Evolutionary conservation across 2,329 filamentous ascomycete species (phyloP), one percentile per base, ranked within the genome.

Genomic region (Botrytis byssoidea): DNA sequence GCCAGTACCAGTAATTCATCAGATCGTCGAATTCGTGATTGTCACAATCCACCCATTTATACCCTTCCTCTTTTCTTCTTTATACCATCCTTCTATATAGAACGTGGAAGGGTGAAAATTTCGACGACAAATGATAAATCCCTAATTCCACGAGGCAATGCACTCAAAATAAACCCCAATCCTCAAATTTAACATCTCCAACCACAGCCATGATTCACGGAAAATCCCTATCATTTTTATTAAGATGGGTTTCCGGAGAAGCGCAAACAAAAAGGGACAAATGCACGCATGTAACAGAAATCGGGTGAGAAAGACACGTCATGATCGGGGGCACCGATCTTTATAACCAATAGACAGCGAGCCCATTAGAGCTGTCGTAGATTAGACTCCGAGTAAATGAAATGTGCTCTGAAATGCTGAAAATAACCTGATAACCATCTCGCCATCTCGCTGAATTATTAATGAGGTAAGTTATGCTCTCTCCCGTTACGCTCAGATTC

Each of bases 401-500:
- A 68, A 32, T 42, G 48, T 57, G 48, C 35, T 68, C 18, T 42
- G 48, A 67, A 37, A 29, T 67, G 64, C 46, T 67, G 44, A 51
- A 22, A 57, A 68, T 57, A 29, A 42, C 8, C 48, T 57, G 66
- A 57, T 35, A 42, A 67, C 29, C 9, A 57, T 29, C 32, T 32
- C 35, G 25, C 18, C 48, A 22, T 29, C 32, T 57, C 48, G 29
- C n/a, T 5, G 25, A 22, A 46, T 59, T 61, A 70, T 75, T 72
- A 75, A 57, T 68, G 73, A 22, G 71, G 75, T 22, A 69, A 67
- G 29, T 68, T 48, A 32, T 65, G 67, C 14, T 76, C 72, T 68
- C 75, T 75, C 29, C 77, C 75, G 18, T 73, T 35, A 44, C 67
- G 75, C 35, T 78, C 76, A 14, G 75, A 74, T 40, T 72, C 69